Evolutionary conservation across 129 eudicot genomes (phyloP), one percentile per base, ranked within the genome.

Genomic region (Scalesia atractyloides): DNA sequence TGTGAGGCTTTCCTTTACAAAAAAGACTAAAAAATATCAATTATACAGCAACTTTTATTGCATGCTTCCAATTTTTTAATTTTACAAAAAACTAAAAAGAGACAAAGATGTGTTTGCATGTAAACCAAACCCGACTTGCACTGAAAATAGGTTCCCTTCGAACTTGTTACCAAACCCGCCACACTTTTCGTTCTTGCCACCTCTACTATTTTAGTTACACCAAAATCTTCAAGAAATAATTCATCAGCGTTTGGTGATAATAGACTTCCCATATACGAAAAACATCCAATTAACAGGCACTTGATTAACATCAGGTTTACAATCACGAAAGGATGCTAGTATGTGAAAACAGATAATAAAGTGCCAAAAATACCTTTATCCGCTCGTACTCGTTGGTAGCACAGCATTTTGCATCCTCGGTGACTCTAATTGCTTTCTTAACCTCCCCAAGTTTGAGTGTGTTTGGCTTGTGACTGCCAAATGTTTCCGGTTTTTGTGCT

Each of bases 331-430:
- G 18, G 68, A 77, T 9, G 19, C 44, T 60, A 52, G 39, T 61
- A 19, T 39, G 68, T 57, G 17, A 37, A 26, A 81, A 17, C 26
- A 26, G 48, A 37, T 15, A 16, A 4, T 47, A 53, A 34, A 15
- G 24, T 36, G 12, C 0, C 2, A 13, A 54, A 33, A 26, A 72
- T 87, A 92, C 98, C 95, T 92, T 92, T 54, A 92, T 92, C 69
- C 95, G 77, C 67, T 82, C 92, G 64, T 89, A 92, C 74, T 92
- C 90, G 74, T 73, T 80, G 37, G 81, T 69, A 14, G 98, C 98
- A 68, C 90, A 85, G 72, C 64, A 82, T 82, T 89, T 92, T 62
- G 95, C 87, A 79, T 89, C 96, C 79, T 92, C 98, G 0, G 98
- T 87, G 67, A 77, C 86, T 72, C 86, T 85, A 39, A 85, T 85